Evolutionary conservation across 2,329 filamentous ascomycete genomes (phyloP).

Genomic region (Botryosphaeria dothidea): DNA sequence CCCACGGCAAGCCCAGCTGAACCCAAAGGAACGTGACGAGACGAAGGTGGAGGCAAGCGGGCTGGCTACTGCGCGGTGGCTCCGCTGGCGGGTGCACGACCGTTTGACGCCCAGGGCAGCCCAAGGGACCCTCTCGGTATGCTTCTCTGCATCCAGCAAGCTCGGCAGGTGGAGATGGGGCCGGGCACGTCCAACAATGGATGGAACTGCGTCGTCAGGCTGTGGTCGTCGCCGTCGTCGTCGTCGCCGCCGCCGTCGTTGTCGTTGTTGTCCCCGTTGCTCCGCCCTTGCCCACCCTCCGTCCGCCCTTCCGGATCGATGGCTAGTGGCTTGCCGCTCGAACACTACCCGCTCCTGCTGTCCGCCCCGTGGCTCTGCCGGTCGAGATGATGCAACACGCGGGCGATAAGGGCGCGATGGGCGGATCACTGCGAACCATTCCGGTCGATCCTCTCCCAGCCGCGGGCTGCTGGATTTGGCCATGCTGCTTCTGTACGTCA

Average conservation of each 20-base stretch:
- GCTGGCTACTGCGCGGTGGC: neutral
- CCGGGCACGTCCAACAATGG: neutral
- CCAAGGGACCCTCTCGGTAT: neutral
- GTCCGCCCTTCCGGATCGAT: neutral
- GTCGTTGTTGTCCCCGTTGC: neutral
- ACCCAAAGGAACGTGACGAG: neutral
- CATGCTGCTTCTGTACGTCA: slow-evolving; percentile 13
- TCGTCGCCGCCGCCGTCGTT: neutral
- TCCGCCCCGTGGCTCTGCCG: neutral
- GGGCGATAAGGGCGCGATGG: neutral
- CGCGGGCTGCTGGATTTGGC: neutral
- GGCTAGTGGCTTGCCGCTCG: neutral
- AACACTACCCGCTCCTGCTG: neutral
- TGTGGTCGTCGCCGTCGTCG: neutral
- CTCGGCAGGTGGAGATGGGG: slow-evolving; percentile 12
- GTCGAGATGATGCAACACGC: neutral
- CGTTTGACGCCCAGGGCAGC: neutral
- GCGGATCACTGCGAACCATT: slow-evolving; percentile 12
- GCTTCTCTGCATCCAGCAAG: slow-evolving; percentile 1
- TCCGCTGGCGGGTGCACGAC: neutral
- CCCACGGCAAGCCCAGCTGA: neutral
- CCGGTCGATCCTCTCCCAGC: slow-evolving; percentile 10
- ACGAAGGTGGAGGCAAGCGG: slow-evolving; percentile 1
- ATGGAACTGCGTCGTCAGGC: neutral
- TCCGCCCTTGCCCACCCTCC: neutral